Evolutionary conservation across 1,284 basidiomycete species (phyloP), one percentile per base, ranked within the genome.

Genomic region (Stereum hirsutum): DNA sequence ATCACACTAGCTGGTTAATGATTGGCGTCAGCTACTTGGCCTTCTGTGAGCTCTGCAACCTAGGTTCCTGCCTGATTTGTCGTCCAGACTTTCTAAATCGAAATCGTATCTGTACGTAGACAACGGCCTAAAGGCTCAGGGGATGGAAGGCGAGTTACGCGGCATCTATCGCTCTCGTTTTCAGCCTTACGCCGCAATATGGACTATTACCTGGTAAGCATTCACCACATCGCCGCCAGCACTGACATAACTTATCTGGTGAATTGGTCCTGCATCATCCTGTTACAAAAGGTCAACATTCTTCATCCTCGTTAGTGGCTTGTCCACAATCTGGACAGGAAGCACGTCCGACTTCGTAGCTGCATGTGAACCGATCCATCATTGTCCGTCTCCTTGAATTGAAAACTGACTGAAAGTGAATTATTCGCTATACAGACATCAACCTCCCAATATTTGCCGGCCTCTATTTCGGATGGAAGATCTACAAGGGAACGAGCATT

Each of bases 11-110:
- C 39, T 89, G 82, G 82, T 72, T 70, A 53, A 60, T 74, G 41
- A 88, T 90, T 61, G 78, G 82, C 54, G 44, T 82, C 32, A 80
- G 83, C 3, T 90, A 86, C 61, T 57, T 87, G 43, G 77, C 72
- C 60, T 91, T 89, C 74, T 76, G 75, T n/a, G n/a, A n/a, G n/a
- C n/a, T n/a, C n/a, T n/a, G n/a, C n/a, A n/a, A n/a, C n/a, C n/a
- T n/a, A n/a, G n/a, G n/a, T n/a, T n/a, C n/a, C n/a, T n/a, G n/a
- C n/a, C n/a, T n/a, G n/a, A n/a, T n/a, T n/a, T n/a, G n/a, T n/a
- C n/a, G n/a, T n/a, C n/a, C n/a, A n/a, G n/a, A n/a, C n/a, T n/a
- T n/a, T n/a, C n/a, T n/a, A n/a, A n/a, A n/a, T n/a, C n/a, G n/a
- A n/a, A n/a, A n/a, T n/a, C n/a, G n/a, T n/a, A n/a, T n/a, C n/a